A percentile compares a stretch with the other conserved stretches of the same genome.
Evolutionary conservation across 2,329 filamentous ascomycete genomes (phyloP).

Genomic region (Trichophyton verrucosum): DNA sequence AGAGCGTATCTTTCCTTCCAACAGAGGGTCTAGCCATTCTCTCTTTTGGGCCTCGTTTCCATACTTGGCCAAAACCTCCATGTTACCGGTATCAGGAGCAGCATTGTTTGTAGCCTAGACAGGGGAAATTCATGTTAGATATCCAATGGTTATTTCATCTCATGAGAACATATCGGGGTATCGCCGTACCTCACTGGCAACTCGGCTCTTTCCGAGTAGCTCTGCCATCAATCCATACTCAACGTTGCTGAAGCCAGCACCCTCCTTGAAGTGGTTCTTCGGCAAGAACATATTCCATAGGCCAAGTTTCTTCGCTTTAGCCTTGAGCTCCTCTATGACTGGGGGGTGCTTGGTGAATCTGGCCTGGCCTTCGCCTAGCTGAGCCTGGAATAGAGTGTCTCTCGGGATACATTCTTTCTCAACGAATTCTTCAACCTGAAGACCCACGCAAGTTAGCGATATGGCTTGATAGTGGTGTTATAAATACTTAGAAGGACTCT

Average conservation of each 20-base stretch:
- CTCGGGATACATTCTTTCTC: conserved; percentile 88
- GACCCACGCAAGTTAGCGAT: conserved; percentile 5
- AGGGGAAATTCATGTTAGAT: background rate
- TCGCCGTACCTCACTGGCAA: conserved; percentile 54
- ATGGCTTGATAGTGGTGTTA: background rate
- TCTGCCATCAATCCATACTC: conserved; percentile 98
- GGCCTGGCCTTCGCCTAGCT: conserved; percentile 60
- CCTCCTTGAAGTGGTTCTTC: conserved; percentile 89
- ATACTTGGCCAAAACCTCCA: conserved; percentile 90
- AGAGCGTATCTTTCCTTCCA: conserved; percentile 74
- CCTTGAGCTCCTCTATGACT: conserved; percentile 81
- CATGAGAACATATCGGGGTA: conserved; percentile 15
- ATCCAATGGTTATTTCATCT: background rate
- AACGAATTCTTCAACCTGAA: conserved; percentile 80
- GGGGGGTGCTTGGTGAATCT: conserved; percentile 71
- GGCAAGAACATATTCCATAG: conserved; percentile 99
- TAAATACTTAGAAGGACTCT: conserved; percentile 11
- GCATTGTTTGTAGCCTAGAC: conserved; percentile 67
- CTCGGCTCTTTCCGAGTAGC: conserved; percentile 72
- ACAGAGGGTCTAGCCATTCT: conserved; percentile 66
- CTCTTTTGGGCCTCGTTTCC: conserved; percentile 75
- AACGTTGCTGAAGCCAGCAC: conserved; percentile 84
- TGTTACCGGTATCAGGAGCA: conserved; percentile 86
- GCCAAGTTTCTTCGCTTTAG: conserved; percentile 65
- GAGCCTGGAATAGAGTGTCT: conserved; percentile 67